Base-by-base conservation (phyloP, 176 grass and related monocot genomes). In the Raddia distichophylla region DNA sequence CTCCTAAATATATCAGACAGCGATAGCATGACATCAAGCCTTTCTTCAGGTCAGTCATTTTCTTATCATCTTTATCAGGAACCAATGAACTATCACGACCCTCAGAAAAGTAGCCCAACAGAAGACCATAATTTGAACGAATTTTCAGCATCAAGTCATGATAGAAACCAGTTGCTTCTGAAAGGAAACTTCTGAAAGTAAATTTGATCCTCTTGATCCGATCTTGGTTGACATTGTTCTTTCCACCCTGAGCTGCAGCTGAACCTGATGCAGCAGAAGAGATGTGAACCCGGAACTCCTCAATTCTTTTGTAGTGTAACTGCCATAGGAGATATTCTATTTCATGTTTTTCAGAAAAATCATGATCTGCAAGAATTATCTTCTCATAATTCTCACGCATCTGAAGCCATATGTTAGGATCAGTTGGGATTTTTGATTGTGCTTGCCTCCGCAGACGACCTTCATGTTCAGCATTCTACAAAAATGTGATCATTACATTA, bases 1-100 rank as follows among this genome's bases (percentile, higher is more conserved):
- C 95, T 71, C 95, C 95, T 79, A 98, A 84, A 84, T 98, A 98
- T 89, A 98, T 98, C 75, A 98, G 90, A 71, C 92, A 95, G 19
- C 90, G 84, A 66, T 98, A 86, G 79, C 95, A 98, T 86, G 95
- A 95, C 80, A 93, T 64, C 63, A 95, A 65, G 33, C 90, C 92
- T 85, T 95, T 95, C 82, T 93, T 91, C 63, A 84, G 77, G 22
- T 89, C 88, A 81, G 59, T 27, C 47, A 67, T 80, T 80, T 67
- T 93, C 52, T 88, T 95, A 64, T 91, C 86, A 82, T 93, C 86
- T 74, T 88, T 91, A 10, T 67, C 55, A 42, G 81, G 22, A 72
- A 72, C 0, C 4, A 49, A 20, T 71, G 67, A 73, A 82, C 43
- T 86, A 19, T 90, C 92, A 71, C 67, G 75, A 35, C 84, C 82